phyloP scores from a whole-genome alignment of 805 yeast genomes.

The Candida andamanensis region DNA sequence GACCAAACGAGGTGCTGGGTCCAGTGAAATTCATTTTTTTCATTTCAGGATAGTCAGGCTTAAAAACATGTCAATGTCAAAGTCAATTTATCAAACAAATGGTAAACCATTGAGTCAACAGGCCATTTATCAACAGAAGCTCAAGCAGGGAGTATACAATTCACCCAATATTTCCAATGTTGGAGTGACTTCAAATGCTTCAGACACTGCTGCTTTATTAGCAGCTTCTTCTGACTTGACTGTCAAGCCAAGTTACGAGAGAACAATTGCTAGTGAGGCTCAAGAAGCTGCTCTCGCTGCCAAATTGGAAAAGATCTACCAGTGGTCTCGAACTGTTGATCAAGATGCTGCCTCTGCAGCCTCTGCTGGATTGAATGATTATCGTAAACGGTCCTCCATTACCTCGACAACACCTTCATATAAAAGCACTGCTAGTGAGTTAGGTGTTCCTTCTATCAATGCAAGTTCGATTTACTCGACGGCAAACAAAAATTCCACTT shows the following conservation, averaged over 20 bases:
- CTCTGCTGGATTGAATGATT: constrained; percentile 19
- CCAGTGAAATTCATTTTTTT: too few species aligned
- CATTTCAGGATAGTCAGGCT: too few species aligned
- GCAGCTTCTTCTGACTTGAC: constrained; percentile 65
- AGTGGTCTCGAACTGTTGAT: constrained; percentile 45
- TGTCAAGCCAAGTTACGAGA: constrained; percentile 56
- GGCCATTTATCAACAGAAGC: constrained; percentile 69
- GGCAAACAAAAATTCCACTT: constrained; percentile 37
- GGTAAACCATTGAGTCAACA: constrained; percentile 71
- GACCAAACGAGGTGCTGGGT: too few species aligned
- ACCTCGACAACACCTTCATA: constrained; percentile 15
- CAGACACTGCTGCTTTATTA: constrained; percentile 72
- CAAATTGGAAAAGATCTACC: constrained; percentile 37
- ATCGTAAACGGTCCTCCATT: constrained; percentile 7
- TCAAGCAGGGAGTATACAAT: constrained; percentile 64
- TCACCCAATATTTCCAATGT: constrained; percentile 40
- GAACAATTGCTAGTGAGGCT: constrained; percentile 56
- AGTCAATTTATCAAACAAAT: constrained; percentile 55
- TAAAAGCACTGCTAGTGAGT: constrained; percentile 14
- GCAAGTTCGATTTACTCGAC: constrained; percentile 25
- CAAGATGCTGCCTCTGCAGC: constrained; percentile 50
- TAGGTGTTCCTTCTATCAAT: constrained; percentile 29
- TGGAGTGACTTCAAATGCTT: constrained; percentile 65
- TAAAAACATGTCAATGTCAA: too few species aligned
- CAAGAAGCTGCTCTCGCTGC: constrained; percentile 58